Conservation (phyloP, 208 protist species). For the Blastocrithidia nonstop region DNA sequence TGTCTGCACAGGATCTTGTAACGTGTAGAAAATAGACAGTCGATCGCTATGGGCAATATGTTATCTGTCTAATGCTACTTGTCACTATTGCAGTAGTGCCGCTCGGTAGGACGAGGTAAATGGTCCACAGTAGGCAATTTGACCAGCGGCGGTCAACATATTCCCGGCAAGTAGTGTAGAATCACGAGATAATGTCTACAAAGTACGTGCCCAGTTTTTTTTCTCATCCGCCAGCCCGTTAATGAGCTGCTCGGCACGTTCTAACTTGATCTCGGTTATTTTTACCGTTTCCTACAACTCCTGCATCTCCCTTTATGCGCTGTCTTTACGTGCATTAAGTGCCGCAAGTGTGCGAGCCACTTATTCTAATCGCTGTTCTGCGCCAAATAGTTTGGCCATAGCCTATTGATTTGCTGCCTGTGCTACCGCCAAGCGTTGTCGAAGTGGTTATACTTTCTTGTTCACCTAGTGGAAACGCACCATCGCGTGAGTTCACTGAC, state of each 20-base stretch:
- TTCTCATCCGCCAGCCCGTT: conserved; percentile 94
- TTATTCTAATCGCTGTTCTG: conserved; percentile 78
- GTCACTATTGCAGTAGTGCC: conserved; percentile 78
- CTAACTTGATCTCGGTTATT: conserved; percentile 89
- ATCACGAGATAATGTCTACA: conserved; percentile 77
- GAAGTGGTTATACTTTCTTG: conserved; percentile 90
- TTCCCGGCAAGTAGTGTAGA: conserved; percentile 89
- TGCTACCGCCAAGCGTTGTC: conserved; percentile 74
- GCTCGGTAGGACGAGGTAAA: conserved; percentile 91
- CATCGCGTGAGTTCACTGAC: conserved; percentile 97
- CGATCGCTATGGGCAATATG: conserved; percentile 73
- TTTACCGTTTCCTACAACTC: conserved; percentile 87
- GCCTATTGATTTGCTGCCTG: conserved; percentile 87
- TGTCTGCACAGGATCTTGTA: conserved; percentile 93
- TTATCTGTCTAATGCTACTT: conserved; percentile 41
- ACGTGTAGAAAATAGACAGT: conserved; percentile 75
- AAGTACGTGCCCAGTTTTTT: conserved; percentile 81
- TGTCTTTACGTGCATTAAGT: conserved; percentile 88
- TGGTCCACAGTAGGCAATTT: conserved; percentile 93
- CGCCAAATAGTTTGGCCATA: conserved; percentile 78
- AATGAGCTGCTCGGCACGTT: conserved; percentile 92
- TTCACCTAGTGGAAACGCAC: conserved; percentile 93
- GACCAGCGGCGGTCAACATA: conserved; percentile 90
- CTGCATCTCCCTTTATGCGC: conserved; percentile 87
- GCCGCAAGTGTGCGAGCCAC: conserved; percentile 87